phyloP scores from a whole-genome alignment of 108 stramenopile species.

The Cyclotella cryptica region DNA sequence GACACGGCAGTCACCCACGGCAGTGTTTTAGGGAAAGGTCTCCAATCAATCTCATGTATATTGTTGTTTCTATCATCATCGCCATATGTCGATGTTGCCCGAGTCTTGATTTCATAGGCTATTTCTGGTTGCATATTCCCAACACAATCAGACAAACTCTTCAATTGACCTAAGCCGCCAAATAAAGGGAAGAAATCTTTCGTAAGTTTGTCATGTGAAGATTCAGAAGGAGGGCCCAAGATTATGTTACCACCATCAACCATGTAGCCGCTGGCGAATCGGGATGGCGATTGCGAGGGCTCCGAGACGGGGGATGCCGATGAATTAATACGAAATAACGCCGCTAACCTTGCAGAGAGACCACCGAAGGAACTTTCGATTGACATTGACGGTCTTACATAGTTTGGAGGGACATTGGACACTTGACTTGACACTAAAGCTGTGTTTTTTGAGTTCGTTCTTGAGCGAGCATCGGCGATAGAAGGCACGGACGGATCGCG shows the following conservation, averaged over 20 bases:
- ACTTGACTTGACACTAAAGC: constrained; percentile 6
- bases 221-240: constrained; percentile 14
- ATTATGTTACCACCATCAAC: constrained; percentile 42
- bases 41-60: constrained; percentile 8
- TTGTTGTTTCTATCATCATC: constrained; percentile 2
- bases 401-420: background rate
- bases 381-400: background rate
- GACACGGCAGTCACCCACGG: constrained; percentile 42
- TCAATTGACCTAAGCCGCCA: background rate
- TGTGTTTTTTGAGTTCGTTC: background rate
- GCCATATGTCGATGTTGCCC: background rate
- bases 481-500: constrained; percentile 37
- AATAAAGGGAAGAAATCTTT: constrained; percentile 24
- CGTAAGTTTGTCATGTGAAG: constrained; percentile 8
- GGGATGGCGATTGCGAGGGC: background rate
- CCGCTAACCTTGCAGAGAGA: constrained; percentile 36
- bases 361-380: constrained; percentile 18
- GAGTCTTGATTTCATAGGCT: constrained; percentile 26
- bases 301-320: constrained; percentile 9
- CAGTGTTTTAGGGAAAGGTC: constrained; percentile 30
- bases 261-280: constrained; percentile 42
- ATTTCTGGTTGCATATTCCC: constrained; percentile 43
- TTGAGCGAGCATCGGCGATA: background rate
- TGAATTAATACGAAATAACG: constrained; percentile 40
- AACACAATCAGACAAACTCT: constrained; percentile 20